Evolutionary conservation across 257 asterid species (phyloP), one percentile per base, ranked within the genome.

Genomic region (Nicotiana undulata): DNA sequence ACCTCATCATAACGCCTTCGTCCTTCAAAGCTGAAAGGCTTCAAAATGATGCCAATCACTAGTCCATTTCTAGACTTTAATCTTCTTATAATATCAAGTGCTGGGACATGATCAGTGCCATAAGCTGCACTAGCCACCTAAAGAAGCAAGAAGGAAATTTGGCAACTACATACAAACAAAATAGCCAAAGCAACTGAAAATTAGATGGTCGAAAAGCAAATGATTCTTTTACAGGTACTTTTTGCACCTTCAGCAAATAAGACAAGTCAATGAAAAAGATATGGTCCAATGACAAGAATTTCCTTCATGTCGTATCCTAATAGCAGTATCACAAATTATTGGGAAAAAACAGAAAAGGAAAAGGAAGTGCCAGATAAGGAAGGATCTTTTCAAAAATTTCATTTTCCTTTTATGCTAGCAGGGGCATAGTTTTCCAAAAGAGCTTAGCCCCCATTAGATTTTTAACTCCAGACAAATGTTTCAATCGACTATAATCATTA

Each of bases 21-120:
- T 79, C 99, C 99, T 89, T 95, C 99, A 90, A 95, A 95, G 83
- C 97, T 81, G 88, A 95, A 95, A 80, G 99, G 98, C 87, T 90
- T 95, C 88, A 95, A 65, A 84, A 93, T 91, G 80, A 95, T 87
- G 80, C 97, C 94, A 24, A 90, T 86, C 79, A 89, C 93, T 83
- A 93, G 82, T 53, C 96, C 96, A 80, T 90, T 87, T 46, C 84
- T 86, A 46, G 90, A 90, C 83, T 89, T 91, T 82, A 87, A 86
- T 59, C 85, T 89, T 87, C 88, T 85, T 74, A 93, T 90, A 84
- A 89, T 85, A 85, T 95, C 89, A 82, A 93, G 92, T 63, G 94
- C 96, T 78, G 93, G 84, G 83, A 84, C 76, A 81, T 92, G 88
- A 82, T 95, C 96, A 65, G 88, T 82, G 82, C 97, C 94, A 84